Base-by-base conservation (phyloP, 176 grass and related monocot genomes). In the Chrysopogon serrulatus region DNA sequence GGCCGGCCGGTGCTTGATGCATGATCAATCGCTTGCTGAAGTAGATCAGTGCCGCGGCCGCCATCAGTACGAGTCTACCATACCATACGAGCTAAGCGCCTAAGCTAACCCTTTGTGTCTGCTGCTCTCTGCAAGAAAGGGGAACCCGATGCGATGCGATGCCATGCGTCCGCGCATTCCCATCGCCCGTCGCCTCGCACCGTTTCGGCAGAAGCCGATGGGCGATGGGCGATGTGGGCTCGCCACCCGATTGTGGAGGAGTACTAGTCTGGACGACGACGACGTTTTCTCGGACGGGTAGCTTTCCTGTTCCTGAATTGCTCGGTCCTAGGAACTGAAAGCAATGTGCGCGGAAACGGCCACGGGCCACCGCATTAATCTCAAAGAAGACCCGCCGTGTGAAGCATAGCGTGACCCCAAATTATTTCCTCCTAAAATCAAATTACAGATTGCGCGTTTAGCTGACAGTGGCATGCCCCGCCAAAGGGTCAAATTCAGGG, bases 251-350 rank as follows among this genome's bases (percentile, higher is more conserved):
- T 18, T 37, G 11, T 3, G 16, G 63, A 71, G n/a, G n/a, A n/a
- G n/a, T n/a, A n/a, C n/a, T n/a, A n/a, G 49, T 54, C 19, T 23
- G 49, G 49, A 54, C 19, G 48, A 8, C 5, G 77, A 44, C 10
- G 71, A 81, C 82, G 77, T 35, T 21, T 63, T 32, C 76, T 53
- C 14, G 42, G 68, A 73, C 47, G 63, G 62, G 53, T 51, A 10
- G 17, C 33, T 77, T 82, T 59, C 88, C 78, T 5, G 72, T 82
- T 59, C 88, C 78, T 5, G 72, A 78, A 72, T 77, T 65, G 78
- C 72, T 53, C 35, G 15, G 56, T 86, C 78, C 56, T 73, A 86
- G 83, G 83, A 78, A 28, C 73, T 10, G 83, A 82, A 82, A 82
- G 72, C 83, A 82, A 73, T 36, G 82, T 7, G 62, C 24, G 34